Percentiles rank a stretch among this genome's conserved stretches.
Evolutionary conservation across 1,139 yeast species (phyloP).

Genomic region (Pneumocystis murina): DNA sequence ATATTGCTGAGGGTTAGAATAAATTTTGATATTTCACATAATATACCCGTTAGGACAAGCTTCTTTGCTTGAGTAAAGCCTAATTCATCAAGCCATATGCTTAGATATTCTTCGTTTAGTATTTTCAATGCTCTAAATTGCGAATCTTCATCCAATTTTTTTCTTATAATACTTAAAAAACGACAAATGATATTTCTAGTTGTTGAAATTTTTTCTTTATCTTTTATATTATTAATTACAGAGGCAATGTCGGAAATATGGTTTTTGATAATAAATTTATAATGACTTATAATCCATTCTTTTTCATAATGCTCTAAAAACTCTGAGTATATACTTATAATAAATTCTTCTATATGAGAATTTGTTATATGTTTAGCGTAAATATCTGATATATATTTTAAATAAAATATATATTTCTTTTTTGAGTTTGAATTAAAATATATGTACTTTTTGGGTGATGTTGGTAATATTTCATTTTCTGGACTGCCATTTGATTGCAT

Average conservation of each 20-base stretch:
- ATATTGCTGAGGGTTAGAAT: not conserved
- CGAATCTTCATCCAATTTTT: not conserved
- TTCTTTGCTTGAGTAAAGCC: not conserved
- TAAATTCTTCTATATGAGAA: not conserved
- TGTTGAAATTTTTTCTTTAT: not conserved
- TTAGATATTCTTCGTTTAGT: not conserved
- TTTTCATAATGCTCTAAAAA: not conserved
- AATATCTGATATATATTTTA: not conserved
- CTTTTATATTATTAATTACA: not conserved
- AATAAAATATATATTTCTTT: not conserved
- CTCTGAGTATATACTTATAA: not conserved
- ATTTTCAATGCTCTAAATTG: not conserved
- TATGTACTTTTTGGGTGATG: not conserved
- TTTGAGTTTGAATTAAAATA: not conserved
- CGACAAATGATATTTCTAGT: not conserved
- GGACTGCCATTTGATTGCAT: not conserved
- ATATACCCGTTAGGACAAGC: not conserved
- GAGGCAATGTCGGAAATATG: not conserved
- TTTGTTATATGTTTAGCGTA: not conserved
- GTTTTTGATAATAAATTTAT: not conserved
- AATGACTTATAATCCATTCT: not conserved
- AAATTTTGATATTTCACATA: not conserved
- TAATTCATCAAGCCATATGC: not conserved
- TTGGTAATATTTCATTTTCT: not conserved
- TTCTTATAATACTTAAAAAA: not conserved